A percentile compares a stretch with the other conserved stretches of the same genome.
Conservation (phyloP, 306 rosid genomes). For the Albizia julibrissin region DNA sequence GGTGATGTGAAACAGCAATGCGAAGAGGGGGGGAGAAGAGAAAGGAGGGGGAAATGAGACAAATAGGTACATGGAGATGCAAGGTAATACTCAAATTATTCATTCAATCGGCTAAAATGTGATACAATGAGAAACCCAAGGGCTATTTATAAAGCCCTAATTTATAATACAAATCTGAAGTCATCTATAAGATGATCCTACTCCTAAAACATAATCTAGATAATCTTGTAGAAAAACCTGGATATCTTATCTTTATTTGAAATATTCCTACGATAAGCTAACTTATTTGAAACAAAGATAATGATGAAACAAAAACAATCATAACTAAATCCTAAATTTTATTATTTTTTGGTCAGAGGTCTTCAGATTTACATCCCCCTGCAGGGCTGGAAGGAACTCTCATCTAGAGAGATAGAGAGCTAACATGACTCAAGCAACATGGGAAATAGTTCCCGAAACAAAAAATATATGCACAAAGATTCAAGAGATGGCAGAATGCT, state of each 20-base stretch:
- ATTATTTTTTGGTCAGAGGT: background rate
- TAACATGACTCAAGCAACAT: background rate
- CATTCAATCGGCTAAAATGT: background rate
- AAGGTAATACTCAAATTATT: background rate
- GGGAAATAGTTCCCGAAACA: background rate
- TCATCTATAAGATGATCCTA: background rate
- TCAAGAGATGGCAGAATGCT: slow-evolving; percentile 3
- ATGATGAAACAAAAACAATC: background rate
- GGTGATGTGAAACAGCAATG: background rate
- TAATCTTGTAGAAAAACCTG: background rate
- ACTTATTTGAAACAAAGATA: background rate
- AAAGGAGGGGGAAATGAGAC: background rate
- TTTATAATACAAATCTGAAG: background rate
- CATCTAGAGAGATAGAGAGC: background rate
- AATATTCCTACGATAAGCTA: background rate
- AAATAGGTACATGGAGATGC: background rate
- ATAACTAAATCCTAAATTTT: background rate
- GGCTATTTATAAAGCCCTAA: background rate
- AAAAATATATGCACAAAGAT: background rate
- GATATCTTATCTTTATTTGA: background rate
- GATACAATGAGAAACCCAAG: background rate
- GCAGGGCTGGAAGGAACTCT: background rate
- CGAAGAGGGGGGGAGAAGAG: background rate
- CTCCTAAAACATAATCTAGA: background rate
- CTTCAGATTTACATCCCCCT: background rate